Evolutionary conservation across 805 yeast species (phyloP), one percentile per base, ranked within the genome.

Genomic region (Blastobotrys americana): DNA sequence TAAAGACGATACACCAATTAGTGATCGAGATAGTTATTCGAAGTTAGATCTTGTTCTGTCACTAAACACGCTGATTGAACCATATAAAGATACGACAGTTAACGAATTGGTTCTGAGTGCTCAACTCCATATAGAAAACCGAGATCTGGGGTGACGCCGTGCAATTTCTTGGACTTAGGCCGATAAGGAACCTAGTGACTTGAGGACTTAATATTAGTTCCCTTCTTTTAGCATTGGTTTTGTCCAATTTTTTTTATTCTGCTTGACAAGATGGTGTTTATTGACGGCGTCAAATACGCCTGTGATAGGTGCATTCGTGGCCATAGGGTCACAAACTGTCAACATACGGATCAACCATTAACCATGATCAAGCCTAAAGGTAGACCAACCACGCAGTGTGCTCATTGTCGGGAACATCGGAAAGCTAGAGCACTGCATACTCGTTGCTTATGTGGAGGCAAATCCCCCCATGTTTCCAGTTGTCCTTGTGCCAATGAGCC

Each of bases 311-410:
- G 98, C 65, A 89, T 93, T 40, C 74, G 98, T 49, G 98, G 98
- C 37, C 98, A 93, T 60, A 71, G 98, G 43, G 98, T 90, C 38
- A 84, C 96, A 1, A 79, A 95, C 2, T 93, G 98, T 65, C 80
- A 82, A 37, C 98, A 93, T 62, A 78, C 89, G 0, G 96, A 93
- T 54, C 86, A 85, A 58, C 94, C 95, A 3, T 68, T 93, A 54
- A 82, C 84, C 60, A 83, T 83, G 84, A 90, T 93, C 62, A 93
- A 93, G 60, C 96, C 95, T 15, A 93, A 93, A 60, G 98, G 98
- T 2, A 72, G 98, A 45, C 98, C 98, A 1, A 80, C 96, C 0
- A 81, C 95, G 1, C 96, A 88, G 58, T 90, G 97, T 58, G 70
- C 74, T 33, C 94, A 84, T 59, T 90, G 97, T 28, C 50, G 58